Percentiles rank a stretch among this genome's conserved stretches.
Conservation (phyloP, 345 rosid species). For the Nasturtium officinale region DNA sequence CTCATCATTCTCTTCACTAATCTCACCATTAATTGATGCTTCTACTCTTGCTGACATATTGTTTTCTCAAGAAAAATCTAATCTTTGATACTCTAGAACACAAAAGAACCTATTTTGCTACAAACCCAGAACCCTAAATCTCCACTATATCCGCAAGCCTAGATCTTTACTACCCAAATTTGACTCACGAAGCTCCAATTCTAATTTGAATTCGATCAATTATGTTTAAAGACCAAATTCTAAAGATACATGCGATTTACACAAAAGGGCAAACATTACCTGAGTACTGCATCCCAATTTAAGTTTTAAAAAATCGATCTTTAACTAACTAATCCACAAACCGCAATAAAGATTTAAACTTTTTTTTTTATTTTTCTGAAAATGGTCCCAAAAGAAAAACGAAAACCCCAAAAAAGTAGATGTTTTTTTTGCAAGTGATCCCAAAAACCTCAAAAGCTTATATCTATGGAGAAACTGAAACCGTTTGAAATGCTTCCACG, state of each 20-base stretch:
- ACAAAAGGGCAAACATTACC: slow-evolving; percentile 15
- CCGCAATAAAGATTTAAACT: not conserved
- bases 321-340: not conserved
- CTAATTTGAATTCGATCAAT: not conserved
- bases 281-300: not conserved
- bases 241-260: not conserved
- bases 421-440: not conserved
- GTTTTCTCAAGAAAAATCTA: not conserved
- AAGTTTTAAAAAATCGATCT: not conserved
- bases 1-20: slow-evolving; percentile 55
- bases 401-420: not conserved
- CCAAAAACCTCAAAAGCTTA: not conserved
- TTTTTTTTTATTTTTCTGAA: not conserved
- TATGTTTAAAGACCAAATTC: not conserved
- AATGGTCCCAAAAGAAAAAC: not conserved
- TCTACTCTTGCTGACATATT: slow-evolving; percentile 57
- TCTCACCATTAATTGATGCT: slow-evolving; percentile 50
- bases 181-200: not conserved
- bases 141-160: slow-evolving; percentile 8
- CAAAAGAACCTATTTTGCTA: slow-evolving; percentile 12
- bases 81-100: slow-evolving; percentile 25
- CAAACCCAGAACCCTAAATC: slow-evolving; percentile 37
- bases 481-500: slow-evolving; percentile 26
- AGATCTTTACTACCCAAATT: not conserved
- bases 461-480: slow-evolving; percentile 12